Conservation (phyloP, 805 yeast genomes). For the Scheffersomyces coipomensis region DNA sequence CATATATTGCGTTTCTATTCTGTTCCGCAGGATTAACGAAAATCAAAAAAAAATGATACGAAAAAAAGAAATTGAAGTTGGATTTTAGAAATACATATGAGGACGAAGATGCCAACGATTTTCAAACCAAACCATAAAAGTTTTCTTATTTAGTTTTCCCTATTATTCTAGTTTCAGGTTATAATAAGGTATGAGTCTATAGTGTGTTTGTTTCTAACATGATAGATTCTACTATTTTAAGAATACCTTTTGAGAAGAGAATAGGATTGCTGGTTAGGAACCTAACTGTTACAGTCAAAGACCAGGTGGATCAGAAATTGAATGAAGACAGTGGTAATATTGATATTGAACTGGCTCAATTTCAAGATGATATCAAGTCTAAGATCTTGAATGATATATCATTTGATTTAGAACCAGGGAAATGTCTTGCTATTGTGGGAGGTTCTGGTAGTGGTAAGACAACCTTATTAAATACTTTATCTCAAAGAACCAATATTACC, state of each 20-base stretch:
- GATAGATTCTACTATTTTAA: constrained; percentile 35
- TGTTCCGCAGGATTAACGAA: neutral
- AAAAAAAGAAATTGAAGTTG: neutral
- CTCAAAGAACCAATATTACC: constrained; percentile 51
- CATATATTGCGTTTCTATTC: neutral
- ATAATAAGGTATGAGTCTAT: neutral
- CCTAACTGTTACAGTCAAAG: constrained; percentile 12
- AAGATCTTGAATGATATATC: constrained; percentile 22
- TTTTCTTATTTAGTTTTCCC: neutral
- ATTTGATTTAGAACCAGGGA: constrained; percentile 28
- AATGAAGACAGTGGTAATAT: neutral
- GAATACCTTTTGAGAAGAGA: constrained; percentile 36
- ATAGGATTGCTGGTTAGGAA: constrained; percentile 25
- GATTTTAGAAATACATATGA: neutral
- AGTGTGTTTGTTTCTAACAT: constrained; percentile 31
- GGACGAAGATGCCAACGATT: neutral
- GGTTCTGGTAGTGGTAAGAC: constrained; percentile 46
- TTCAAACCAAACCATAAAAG: neutral
- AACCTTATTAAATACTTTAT: constrained; percentile 37
- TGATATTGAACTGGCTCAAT: neutral
- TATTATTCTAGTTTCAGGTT: neutral
- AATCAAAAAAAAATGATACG: neutral
- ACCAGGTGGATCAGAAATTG: neutral
- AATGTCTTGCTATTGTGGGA: constrained; percentile 42
- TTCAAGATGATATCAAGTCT: constrained; percentile 8